Percentiles rank a stretch among this genome's conserved stretches.
phyloP scores from a whole-genome alignment of 805 yeast genomes.

The Kluyveromyces lactis region DNA sequence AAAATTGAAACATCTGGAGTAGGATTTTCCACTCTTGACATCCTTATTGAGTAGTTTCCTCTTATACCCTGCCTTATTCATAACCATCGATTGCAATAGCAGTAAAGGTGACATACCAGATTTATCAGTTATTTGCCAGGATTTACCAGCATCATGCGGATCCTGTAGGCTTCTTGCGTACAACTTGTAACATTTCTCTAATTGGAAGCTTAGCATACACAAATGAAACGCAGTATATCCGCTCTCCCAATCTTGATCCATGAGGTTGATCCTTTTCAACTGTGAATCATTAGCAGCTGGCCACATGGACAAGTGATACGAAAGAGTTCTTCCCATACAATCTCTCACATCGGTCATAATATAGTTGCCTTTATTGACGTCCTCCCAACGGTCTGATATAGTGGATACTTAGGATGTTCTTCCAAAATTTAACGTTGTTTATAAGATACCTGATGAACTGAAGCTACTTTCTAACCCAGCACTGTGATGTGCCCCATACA shows the following conservation, averaged over 20 bases:
- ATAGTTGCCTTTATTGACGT: neutral
- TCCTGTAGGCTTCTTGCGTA: conserved; percentile 16
- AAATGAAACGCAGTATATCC: conserved; percentile 79
- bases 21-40: neutral
- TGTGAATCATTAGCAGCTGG: conserved; percentile 13
- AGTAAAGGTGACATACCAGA: conserved; percentile 53
- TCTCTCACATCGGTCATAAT: conserved; percentile 5
- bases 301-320: conserved; percentile 1
- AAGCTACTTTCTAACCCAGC: too few species aligned
- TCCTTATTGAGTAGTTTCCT: neutral
- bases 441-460: too few species aligned
- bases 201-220: conserved; percentile 28
- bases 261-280: conserved; percentile 27
- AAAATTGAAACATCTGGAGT: conserved; percentile 33
- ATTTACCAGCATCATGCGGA: conserved; percentile 18
- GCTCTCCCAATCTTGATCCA: conserved; percentile 57
- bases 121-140: conserved; percentile 51
- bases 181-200: conserved; percentile 24
- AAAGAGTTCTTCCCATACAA: conserved; percentile 4
- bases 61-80: neutral
- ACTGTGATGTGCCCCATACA: too few species aligned
- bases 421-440: too few species aligned
- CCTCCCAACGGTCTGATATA: too few species aligned
- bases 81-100: neutral
- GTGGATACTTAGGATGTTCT: too few species aligned